These are phyloP conservation scores for Apiotrichum brassicae DNA, from an alignment of 1,284 basidiomycete genomes.

Conservation along the genomic window DNA sequence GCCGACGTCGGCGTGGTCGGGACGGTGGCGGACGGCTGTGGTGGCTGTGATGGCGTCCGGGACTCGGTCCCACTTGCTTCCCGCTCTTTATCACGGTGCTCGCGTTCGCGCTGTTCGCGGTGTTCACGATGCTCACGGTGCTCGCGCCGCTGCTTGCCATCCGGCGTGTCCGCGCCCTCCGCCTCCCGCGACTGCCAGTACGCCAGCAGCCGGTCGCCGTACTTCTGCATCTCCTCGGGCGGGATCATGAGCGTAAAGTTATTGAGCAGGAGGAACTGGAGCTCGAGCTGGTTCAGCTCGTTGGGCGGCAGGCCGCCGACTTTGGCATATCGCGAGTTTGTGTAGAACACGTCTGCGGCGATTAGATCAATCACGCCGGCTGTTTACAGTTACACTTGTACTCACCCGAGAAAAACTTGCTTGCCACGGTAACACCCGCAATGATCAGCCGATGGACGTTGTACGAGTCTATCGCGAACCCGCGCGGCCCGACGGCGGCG, in stretches of 20 bases:
- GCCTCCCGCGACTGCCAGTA: slow-evolving; percentile 46
- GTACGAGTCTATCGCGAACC: slow-evolving; percentile 93
- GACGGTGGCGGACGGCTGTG: no score
- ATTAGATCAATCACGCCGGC: no score
- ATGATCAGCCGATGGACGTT: slow-evolving; percentile 96
- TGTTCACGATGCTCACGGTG: no score
- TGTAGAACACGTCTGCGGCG: slow-evolving; percentile 83
- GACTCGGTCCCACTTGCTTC: no score
- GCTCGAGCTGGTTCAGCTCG: slow-evolving; percentile 93
- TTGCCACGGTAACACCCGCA: slow-evolving; percentile 93
- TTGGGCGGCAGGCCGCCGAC: slow-evolving; percentile 89
- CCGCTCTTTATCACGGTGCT: no score
- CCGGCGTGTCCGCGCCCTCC: slow-evolving; percentile 7
- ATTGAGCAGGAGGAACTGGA: slow-evolving; percentile 93
- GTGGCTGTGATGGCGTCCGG: no score
- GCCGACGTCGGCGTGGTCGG: no score
- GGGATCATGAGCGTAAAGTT: slow-evolving; percentile 88
- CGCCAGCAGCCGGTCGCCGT: slow-evolving; percentile 76
- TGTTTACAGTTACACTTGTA: background rate
- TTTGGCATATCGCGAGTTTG: slow-evolving; percentile 98
- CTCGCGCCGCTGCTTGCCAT: slow-evolving; percentile 8
- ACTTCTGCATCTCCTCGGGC: slow-evolving; percentile 85
- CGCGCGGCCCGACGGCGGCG: slow-evolving; percentile 41
- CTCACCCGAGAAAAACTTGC: slow-evolving; percentile 83
- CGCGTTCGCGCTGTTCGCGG: no score